Base-by-base conservation (phyloP, 2,329 filamentous ascomycete genomes). In the Phaeoacremonium minimum region DNA sequence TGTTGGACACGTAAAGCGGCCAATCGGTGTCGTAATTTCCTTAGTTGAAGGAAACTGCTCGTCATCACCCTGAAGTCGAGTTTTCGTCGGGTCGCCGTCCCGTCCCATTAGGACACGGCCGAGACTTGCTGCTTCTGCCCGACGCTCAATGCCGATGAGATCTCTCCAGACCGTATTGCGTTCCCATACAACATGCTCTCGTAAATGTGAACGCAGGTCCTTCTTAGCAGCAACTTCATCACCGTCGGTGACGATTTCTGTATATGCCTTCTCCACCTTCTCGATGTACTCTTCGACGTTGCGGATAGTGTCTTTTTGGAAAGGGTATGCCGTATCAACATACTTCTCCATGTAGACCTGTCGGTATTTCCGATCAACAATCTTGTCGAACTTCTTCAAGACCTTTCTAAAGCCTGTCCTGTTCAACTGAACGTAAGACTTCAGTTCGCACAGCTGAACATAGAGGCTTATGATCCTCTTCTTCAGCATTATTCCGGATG, bases 101-200 rank as follows among this genome's bases (percentile, higher is more conserved):
- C 78, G 75, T 5, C 90, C 90, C 3, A 97, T 76, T 37, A 97
- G 71, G 1, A 87, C 87, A 46, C 85, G 80, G 15, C 93, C 93
- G 46, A 98, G 75, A 49, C 91, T 93, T 7, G 91, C 91, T 7
- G 93, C 94, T 63, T 97, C 91, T 2, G 88, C 88, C 56, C 95
- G 90, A 15, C 93, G 77, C 66, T 98, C 94, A 49, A 98, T 91
- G 36, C 91, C 93, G 57, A 98, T 98, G 79, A 98, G 93, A 52
- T 98, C 93, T 64, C 94, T 75, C 93, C 93, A 98, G 14, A 98
- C 93, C 0, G 93, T 98, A 56, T 98, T 98, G 39, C 93, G 79
- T 60, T 98, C 94, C 94, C 93, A 98, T 1, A 97, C 91, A 15
- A 98, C 90, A 59, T 98, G 93, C 63, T 98, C 94, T 39, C 93